Percentiles rank a stretch among this genome's conserved stretches.
These are phyloP conservation scores for Tilletia horrida DNA, from an alignment of 1,284 basidiomycete genomes.

Conservation along the genomic window DNA sequence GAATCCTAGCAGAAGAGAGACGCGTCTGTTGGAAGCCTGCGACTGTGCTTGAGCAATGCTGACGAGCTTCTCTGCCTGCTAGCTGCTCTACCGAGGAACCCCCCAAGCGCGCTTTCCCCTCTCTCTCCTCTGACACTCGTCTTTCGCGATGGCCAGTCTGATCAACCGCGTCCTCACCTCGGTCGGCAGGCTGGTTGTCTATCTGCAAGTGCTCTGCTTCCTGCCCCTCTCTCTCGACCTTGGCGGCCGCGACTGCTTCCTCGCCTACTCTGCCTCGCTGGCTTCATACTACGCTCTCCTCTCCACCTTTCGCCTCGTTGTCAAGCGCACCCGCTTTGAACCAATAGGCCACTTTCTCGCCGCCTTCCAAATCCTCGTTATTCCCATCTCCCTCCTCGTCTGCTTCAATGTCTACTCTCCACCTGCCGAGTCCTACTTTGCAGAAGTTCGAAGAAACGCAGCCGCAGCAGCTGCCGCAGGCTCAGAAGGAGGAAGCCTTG, in stretches of 20 bases:
- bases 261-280: slow-evolving; percentile 51
- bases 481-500: background rate
- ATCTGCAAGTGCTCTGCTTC: slow-evolving; percentile 52
- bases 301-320: slow-evolving; percentile 42
- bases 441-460: slow-evolving; percentile 1
- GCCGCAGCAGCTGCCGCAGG: background rate
- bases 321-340: slow-evolving; percentile 33
- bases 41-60: too few relatives aligned
- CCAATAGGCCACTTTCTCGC: slow-evolving; percentile 39
- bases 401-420: slow-evolving; percentile 52
- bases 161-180: slow-evolving; percentile 31
- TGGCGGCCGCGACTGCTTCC: slow-evolving; percentile 51
- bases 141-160: slow-evolving; percentile 27
- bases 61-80: too few relatives aligned
- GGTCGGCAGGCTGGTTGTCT: slow-evolving; percentile 40
- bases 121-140: background rate
- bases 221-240: slow-evolving; percentile 52
- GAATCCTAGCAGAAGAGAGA: too few relatives aligned
- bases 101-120: background rate
- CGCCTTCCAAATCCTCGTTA: slow-evolving; percentile 48
- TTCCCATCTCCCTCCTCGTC: slow-evolving; percentile 46
- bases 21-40: too few relatives aligned
- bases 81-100: too few relatives aligned
- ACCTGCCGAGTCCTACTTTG: slow-evolving; percentile 30
- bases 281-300: slow-evolving; percentile 49